Percentiles rank a stretch among this genome's conserved stretches.
Conservation (phyloP, 495 filamentous ascomycete species). For the Eremomyces bilateralis region DNA sequence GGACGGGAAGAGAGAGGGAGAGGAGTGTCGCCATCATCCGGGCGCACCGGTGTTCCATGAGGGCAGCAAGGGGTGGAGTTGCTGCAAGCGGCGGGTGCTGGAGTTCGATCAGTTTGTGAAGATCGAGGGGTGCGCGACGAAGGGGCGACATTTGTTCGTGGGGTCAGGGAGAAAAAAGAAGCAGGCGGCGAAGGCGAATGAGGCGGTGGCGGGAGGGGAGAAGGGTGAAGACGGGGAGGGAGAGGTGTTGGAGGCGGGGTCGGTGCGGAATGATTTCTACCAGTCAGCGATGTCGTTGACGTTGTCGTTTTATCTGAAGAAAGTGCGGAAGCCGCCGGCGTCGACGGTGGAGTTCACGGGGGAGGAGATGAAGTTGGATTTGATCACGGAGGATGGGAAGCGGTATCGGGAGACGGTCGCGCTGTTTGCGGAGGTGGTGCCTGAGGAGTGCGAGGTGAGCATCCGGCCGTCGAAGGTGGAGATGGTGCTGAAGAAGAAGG, state of each 20-base stretch:
- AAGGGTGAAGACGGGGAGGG: slow-evolving; percentile 46
- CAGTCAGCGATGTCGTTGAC: slow-evolving; percentile 73
- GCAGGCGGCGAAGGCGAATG: slow-evolving; percentile 4
- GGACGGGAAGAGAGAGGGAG: slow-evolving; percentile 37
- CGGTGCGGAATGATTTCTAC: slow-evolving; percentile 62
- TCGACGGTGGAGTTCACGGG: slow-evolving; percentile 39
- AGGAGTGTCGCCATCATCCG: slow-evolving; percentile 69
- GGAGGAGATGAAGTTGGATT: slow-evolving; percentile 43
- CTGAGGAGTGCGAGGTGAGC: slow-evolving; percentile 51
- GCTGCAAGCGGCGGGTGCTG: slow-evolving; percentile 84
- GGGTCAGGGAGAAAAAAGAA: slow-evolving; percentile 44
- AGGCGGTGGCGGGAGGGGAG: slow-evolving; percentile 33
- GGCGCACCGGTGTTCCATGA: slow-evolving; percentile 86
- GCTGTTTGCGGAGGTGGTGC: slow-evolving; percentile 56
- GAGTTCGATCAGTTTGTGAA: slow-evolving; percentile 98
- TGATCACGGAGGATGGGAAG: slow-evolving; percentile 70
- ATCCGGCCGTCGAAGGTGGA: slow-evolving; percentile 94
- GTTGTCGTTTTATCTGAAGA: slow-evolving; percentile 87
- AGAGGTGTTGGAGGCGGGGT: no score
- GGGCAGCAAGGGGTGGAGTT: slow-evolving; percentile 89
- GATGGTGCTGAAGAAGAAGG: slow-evolving; percentile 58
- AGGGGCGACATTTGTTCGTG: slow-evolving; percentile 64
- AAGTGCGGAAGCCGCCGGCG: slow-evolving; percentile 66
- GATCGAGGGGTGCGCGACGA: slow-evolving; percentile 73
- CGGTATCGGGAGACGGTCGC: slow-evolving; percentile 52